A percentile compares a stretch with the other conserved stretches of the same genome.
These are phyloP conservation scores for Suillus occidentalis DNA, from an alignment of 768 basidiomycete species.

Conservation along the genomic window DNA sequence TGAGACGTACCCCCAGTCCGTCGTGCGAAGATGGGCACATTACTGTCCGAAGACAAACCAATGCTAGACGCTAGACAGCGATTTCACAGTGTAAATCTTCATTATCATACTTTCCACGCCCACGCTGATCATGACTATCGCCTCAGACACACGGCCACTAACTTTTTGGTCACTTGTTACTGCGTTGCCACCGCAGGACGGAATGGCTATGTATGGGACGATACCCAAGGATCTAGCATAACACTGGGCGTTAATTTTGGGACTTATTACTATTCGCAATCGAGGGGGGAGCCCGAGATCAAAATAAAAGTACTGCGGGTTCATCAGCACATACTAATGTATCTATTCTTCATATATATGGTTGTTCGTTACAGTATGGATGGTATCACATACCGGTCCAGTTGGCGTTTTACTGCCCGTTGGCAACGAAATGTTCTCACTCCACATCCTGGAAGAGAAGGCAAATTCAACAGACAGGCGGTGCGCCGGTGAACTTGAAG, in stretches of 20 bases:
- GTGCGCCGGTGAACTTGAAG: background rate
- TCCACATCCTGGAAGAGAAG: conserved; percentile 4
- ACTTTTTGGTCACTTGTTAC: conserved; percentile 14
- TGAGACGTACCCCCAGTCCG: conserved; percentile 33
- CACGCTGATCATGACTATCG: conserved; percentile 17
- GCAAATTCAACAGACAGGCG: background rate
- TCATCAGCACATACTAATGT: conserved; percentile 7
- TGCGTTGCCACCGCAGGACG: conserved; percentile 23
- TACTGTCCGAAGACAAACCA: conserved; percentile 33
- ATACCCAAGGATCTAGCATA: conserved; percentile 21
- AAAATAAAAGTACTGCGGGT: conserved; percentile 2
- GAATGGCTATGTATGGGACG: conserved; percentile 19
- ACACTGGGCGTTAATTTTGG: conserved; percentile 24
- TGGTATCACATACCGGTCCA: background rate
- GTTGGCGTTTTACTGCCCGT: background rate
- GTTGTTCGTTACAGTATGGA: background rate
- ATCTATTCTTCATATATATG: conserved; percentile 2
- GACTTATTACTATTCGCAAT: conserved; percentile 13
- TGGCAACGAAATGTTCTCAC: background rate
- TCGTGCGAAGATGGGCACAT: conserved; percentile 32
- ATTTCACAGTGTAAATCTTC: conserved; percentile 7
- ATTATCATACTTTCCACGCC: background rate
- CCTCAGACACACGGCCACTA: conserved; percentile 31
- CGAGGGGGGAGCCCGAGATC: background rate
- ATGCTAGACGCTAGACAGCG: conserved; percentile 22